phyloP scores from a whole-genome alignment of 441 rosid genomes.

The Arabidopsis lyrata region DNA sequence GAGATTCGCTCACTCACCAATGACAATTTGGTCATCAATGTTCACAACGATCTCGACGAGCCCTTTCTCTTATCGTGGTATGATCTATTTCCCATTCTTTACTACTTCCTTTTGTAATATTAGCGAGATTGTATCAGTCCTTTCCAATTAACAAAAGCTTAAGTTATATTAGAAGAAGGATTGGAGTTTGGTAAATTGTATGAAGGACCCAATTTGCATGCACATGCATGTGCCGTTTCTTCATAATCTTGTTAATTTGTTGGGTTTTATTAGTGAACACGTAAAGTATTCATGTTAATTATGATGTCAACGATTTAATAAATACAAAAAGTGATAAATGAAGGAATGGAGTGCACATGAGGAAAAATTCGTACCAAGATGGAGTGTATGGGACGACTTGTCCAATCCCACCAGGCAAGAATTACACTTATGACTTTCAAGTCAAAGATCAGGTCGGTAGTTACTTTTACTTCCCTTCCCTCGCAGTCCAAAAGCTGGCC shows the following conservation, averaged over 20 bases:
- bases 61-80: slow-evolving; percentile 72
- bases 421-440: slow-evolving; percentile 64
- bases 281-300: slow-evolving; percentile 24
- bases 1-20: slow-evolving; percentile 62
- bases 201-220: slow-evolving; percentile 28
- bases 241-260: slow-evolving; percentile 10
- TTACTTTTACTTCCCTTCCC: slow-evolving; percentile 67
- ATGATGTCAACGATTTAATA: slow-evolving; percentile 13
- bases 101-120: not conserved
- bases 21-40: slow-evolving; percentile 68
- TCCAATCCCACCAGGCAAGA: slow-evolving; percentile 72
- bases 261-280: not conserved
- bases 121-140: not conserved
- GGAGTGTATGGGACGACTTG: slow-evolving; percentile 76
- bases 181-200: slow-evolving; percentile 4
- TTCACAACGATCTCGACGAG: slow-evolving; percentile 59
- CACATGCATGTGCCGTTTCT: slow-evolving; percentile 30
- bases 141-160: not conserved
- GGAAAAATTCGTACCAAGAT: slow-evolving; percentile 65
- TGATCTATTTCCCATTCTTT: not conserved
- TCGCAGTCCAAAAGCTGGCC: slow-evolving; percentile 64
- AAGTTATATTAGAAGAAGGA: not conserved
- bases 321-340: not conserved
- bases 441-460: slow-evolving; percentile 72
- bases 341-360: slow-evolving; percentile 70